Evolutionary conservation across 2,329 filamentous ascomycete genomes (phyloP), one percentile per base, ranked within the genome.

Genomic region (Diaporthe eres): DNA sequence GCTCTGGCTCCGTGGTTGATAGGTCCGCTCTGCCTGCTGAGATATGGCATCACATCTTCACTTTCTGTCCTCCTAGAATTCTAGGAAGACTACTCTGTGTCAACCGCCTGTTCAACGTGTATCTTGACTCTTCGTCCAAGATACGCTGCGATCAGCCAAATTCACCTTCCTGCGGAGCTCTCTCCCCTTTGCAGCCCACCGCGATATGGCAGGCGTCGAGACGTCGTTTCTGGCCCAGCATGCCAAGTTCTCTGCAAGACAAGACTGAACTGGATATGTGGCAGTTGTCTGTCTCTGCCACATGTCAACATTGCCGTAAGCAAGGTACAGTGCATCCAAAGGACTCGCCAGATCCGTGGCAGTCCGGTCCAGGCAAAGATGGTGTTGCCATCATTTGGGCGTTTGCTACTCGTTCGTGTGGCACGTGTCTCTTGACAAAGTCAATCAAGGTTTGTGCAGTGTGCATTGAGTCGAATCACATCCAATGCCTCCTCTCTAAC

Each of bases 221-320:
- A 81, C 91, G 91, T 79, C 84, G 86, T 28, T 92, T 91, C 82
- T 90, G 90, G 85, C 91, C 91, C 37, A 89, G 89, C 78, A 91
- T 95, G 86, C 94, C 94, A 63, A 88, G 88, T 74, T 94, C 94
- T 39, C 86, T 96, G 68, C 85, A 86, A 71, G 89, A 88, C 75
- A 90, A 89, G 81, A 90, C 90, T 57, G 94, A 97, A 83, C 86
- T 94, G 78, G 90, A 93, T 57, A 96, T 96, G 94, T 95, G 94
- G 90, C 90, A 90, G 80, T 85, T 97, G 70, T 87, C 91, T 49
- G 92, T 91, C 82, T 89, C 90, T 65, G 85, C 81, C 42, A 84
- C 81, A 73, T 97, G 95, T 82, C 92, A 96, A 80, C 91, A 92
- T 78, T 97, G 95, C 83, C 85, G 84, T 72, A 90, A 86, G 77